Percentiles rank a stretch among this genome's conserved stretches.
phyloP scores from a whole-genome alignment of 805 yeast species.

The Metschnikowia reukaufii region DNA sequence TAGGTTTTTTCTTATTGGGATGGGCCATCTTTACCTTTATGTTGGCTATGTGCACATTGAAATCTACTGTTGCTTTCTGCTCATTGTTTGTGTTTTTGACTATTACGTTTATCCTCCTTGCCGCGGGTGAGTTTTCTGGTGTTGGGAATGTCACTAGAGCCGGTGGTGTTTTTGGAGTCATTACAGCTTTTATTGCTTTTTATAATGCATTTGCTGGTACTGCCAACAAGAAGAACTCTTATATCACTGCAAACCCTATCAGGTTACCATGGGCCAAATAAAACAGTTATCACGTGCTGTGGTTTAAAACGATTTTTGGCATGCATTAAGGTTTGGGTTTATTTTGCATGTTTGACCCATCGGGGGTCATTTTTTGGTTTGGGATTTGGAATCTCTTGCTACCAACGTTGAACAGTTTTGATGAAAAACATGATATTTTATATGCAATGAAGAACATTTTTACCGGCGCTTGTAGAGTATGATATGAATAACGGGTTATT shows the following conservation, averaged over 20 bases:
- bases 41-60: slow-evolving; percentile 35
- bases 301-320: no score
- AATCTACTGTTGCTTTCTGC: slow-evolving; percentile 39
- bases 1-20: slow-evolving; percentile 38
- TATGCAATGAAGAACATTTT: no score
- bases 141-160: slow-evolving; percentile 31
- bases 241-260: slow-evolving; percentile 31
- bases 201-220: slow-evolving; percentile 44
- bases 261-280: slow-evolving; percentile 24
- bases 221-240: slow-evolving; percentile 36
- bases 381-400: neutral
- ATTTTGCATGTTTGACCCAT: no score
- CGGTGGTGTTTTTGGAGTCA: slow-evolving; percentile 45
- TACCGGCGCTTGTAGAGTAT: neutral
- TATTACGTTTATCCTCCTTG: slow-evolving; percentile 37
- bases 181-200: slow-evolving; percentile 39
- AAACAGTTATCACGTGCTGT: neutral
- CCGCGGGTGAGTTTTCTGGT: slow-evolving; percentile 35
- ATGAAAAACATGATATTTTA: no score
- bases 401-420: no score
- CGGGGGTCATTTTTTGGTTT: neutral
- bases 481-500: no score
- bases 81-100: slow-evolving; percentile 32
- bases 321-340: no score
- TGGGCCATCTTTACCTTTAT: slow-evolving; percentile 44